Evolutionary conservation across 371 early-diverging fungal species (phyloP).

Genomic region (Apophysomyces ossiformis): DNA sequence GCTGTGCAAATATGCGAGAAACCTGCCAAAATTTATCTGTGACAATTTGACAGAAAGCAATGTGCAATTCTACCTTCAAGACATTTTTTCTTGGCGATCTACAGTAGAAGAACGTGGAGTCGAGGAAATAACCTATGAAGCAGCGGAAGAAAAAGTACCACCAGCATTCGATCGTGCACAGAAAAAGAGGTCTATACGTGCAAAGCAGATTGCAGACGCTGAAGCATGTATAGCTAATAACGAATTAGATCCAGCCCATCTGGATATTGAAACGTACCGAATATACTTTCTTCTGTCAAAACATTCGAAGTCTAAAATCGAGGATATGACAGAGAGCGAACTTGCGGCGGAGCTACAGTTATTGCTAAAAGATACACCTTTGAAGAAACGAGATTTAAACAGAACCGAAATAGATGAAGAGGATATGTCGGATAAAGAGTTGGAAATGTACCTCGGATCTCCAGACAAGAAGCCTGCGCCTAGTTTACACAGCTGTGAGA

Average conservation of each 20-base stretch:
- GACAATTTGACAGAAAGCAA: neutral
- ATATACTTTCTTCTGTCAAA: constrained; percentile 2
- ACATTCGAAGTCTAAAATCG: neutral
- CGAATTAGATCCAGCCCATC: neutral
- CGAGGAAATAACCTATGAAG: too few species aligned
- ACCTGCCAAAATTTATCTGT: neutral
- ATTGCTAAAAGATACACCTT: neutral
- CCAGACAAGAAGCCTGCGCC: too few species aligned
- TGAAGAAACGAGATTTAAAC: neutral
- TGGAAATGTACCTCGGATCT: neutral
- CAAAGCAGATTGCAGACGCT: neutral
- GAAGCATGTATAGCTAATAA: neutral
- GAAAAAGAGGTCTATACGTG: neutral
- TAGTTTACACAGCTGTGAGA: too few species aligned
- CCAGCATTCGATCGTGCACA: neutral
- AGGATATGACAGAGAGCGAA: neutral
- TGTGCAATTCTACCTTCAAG: neutral
- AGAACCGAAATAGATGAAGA: neutral
- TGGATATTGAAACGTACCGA: neutral
- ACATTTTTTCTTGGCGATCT: neutral
- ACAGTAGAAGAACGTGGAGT: too few species aligned
- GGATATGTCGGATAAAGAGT: neutral
- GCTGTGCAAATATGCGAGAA: constrained; percentile 1
- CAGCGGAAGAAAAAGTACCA: neutral
- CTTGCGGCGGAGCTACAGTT: neutral